Conservation (phyloP, 208 protist species). For the Leishmania mexicana region DNA sequence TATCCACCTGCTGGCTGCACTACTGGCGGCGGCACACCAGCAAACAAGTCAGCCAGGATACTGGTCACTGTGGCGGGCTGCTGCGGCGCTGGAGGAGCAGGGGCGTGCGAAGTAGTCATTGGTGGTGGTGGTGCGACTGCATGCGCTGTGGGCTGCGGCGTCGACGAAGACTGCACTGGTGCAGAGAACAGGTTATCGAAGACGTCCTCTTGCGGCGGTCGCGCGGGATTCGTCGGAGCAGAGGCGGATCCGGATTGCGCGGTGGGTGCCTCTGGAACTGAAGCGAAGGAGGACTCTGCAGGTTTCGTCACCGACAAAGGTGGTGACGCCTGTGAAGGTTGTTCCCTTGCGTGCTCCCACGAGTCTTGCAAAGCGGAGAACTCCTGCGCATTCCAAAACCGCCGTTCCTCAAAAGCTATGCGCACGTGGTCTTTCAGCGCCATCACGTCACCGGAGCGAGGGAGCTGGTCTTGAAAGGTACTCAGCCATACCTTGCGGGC, state of each 20-base stretch:
- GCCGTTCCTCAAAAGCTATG: constrained; percentile 34
- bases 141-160: constrained; percentile 11
- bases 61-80: constrained; percentile 15
- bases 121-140: neutral
- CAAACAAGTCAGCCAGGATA: constrained; percentile 38
- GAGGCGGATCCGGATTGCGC: neutral
- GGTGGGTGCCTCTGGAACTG: neutral
- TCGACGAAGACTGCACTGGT: constrained; percentile 22
- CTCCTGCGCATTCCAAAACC: constrained; percentile 38
- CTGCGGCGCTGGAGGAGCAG: neutral
- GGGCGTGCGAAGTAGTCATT: neutral
- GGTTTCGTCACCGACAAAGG: neutral
- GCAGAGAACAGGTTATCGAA: constrained; percentile 61
- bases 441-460: constrained; percentile 48
- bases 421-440: constrained; percentile 48
- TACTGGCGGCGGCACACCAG: constrained; percentile 2
- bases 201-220: constrained; percentile 29
- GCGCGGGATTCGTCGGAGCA: constrained; percentile 9
- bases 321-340: constrained; percentile 12
- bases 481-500: constrained; percentile 65
- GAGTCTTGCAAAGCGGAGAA: constrained; percentile 39
- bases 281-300: neutral
- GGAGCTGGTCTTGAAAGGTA: constrained; percentile 39
- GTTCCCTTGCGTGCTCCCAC: constrained; percentile 22
- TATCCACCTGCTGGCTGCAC: neutral